Conservation (phyloP, 768 basidiomycete species). For the Xerocomellus amylosporus region DNA sequence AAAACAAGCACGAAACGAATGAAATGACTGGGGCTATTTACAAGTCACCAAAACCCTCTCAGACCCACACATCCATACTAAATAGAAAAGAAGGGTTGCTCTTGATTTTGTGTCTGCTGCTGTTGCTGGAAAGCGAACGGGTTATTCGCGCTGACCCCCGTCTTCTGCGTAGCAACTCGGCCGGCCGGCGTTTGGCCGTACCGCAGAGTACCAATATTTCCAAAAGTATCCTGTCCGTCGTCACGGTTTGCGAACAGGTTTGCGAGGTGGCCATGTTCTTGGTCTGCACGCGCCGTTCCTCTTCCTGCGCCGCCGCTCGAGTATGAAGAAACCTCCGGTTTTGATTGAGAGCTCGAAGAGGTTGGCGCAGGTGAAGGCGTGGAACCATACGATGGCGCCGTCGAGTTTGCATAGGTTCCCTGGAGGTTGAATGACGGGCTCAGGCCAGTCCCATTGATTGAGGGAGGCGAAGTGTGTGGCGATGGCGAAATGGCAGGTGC, state of each 20-base stretch:
- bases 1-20: constrained; percentile 18
- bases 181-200: constrained; percentile 62
- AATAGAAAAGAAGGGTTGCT: constrained; percentile 82
- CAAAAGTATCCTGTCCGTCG: constrained; percentile 94
- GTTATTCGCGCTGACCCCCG: constrained; percentile 51
- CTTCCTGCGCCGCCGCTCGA: constrained; percentile 11
- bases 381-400: constrained; percentile 29
- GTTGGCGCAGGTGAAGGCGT: constrained; percentile 44
- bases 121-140: constrained; percentile 57
- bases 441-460: constrained; percentile 30
- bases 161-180: constrained; percentile 43
- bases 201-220: constrained; percentile 79
- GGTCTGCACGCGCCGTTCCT: constrained; percentile 51
- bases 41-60: constrained; percentile 2
- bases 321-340: constrained; percentile 33
- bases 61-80: constrained; percentile 31
- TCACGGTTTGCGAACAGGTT: constrained; percentile 82
- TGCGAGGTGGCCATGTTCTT: constrained; percentile 73
- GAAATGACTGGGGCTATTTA: constrained; percentile 7
- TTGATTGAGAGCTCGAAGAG: constrained; percentile 35
- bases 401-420: constrained; percentile 60
- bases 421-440: constrained; percentile 63
- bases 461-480: constrained; percentile 35
- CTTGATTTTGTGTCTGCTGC: constrained; percentile 52
- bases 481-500: constrained; percentile 44